Evolutionary conservation across 352 stramenopile species (phyloP).

Genomic region (Phytophthora citrophthora): DNA sequence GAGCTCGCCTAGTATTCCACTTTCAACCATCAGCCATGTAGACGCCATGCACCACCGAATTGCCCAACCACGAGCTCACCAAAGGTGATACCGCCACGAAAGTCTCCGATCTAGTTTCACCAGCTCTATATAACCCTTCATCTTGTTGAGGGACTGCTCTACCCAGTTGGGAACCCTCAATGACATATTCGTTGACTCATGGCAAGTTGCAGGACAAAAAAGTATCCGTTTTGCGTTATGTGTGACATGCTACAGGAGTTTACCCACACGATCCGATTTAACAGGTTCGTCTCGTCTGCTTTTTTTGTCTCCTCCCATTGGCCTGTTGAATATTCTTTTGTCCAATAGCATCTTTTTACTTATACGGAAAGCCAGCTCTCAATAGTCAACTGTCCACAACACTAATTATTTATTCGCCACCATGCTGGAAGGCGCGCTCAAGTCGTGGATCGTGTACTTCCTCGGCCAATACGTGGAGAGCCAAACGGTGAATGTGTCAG

Average conservation of each 20-base stretch:
- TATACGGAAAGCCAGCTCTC: conserved; percentile 23
- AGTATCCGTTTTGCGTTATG: neutral
- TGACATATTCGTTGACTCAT: conserved; percentile 4
- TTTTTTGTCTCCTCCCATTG: conserved; percentile 1
- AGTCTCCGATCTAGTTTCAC: neutral
- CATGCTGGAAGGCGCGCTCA: conserved; percentile 89
- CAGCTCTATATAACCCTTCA: no score
- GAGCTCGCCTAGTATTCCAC: conserved; percentile 55
- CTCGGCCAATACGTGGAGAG: conserved; percentile 90
- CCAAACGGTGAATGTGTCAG: conserved; percentile 83
- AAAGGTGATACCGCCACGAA: conserved; percentile 8
- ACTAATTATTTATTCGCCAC: conserved; percentile 31
- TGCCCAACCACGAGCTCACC: conserved; percentile 23
- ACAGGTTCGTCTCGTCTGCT: conserved; percentile 14
- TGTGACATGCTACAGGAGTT: conserved; percentile 21
- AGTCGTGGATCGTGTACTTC: conserved; percentile 89
- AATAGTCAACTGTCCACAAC: no score
- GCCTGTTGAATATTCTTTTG: conserved; percentile 13
- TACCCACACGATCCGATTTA: conserved; percentile 10
- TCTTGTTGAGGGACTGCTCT: neutral
- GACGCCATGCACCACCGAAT: conserved; percentile 34
- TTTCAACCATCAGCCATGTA: conserved; percentile 52
- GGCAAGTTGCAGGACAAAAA: neutral
- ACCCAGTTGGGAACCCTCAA: conserved; percentile 3
- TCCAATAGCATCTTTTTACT: conserved; percentile 27